Evolutionary conservation across 2,329 filamentous ascomycete species (phyloP).

Genomic region (Blumeriella jaapii): DNA sequence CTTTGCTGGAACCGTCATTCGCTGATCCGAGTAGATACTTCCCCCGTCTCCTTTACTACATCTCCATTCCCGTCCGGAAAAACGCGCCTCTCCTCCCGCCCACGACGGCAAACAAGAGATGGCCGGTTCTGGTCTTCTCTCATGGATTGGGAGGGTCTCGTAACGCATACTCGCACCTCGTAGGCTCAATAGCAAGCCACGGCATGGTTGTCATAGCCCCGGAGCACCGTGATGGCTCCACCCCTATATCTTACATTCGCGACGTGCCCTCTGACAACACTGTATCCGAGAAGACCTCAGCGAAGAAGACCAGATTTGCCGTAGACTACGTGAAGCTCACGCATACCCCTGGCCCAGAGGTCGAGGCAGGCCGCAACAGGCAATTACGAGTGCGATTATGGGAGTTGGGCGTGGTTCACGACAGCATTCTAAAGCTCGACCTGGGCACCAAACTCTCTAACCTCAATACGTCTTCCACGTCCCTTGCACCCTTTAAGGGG

Average conservation of each 20-base stretch:
- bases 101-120: conserved; percentile 40
- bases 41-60: conserved; percentile 61
- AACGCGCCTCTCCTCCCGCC: conserved; percentile 53
- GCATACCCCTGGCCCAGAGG: conserved; percentile 53
- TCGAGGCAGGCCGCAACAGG: conserved; percentile 54
- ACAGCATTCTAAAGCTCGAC: conserved; percentile 57
- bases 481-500: conserved; percentile 48
- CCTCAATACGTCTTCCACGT: conserved; percentile 36
- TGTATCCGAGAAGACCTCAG: conserved; percentile 23
- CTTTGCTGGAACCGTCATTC: not conserved
- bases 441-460: conserved; percentile 38
- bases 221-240: conserved; percentile 74
- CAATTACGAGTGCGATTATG: conserved; percentile 67
- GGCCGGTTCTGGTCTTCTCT: conserved; percentile 78
- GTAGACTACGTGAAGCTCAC: conserved; percentile 39
- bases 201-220: conserved; percentile 71
- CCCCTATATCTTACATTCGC: conserved; percentile 62
- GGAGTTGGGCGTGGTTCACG: conserved; percentile 64
- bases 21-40: conserved; percentile 40
- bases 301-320: conserved; percentile 23
- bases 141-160: conserved; percentile 73
- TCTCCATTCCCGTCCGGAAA: conserved; percentile 59
- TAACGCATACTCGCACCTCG: conserved; percentile 78
- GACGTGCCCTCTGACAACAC: conserved; percentile 36
- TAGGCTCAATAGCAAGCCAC: conserved; percentile 67